Percentiles rank a stretch among this genome's conserved stretches.
Evolutionary conservation across 2,329 filamentous ascomycete genomes (phyloP).

Genomic region (Pseudogymnoascus sp.): DNA sequence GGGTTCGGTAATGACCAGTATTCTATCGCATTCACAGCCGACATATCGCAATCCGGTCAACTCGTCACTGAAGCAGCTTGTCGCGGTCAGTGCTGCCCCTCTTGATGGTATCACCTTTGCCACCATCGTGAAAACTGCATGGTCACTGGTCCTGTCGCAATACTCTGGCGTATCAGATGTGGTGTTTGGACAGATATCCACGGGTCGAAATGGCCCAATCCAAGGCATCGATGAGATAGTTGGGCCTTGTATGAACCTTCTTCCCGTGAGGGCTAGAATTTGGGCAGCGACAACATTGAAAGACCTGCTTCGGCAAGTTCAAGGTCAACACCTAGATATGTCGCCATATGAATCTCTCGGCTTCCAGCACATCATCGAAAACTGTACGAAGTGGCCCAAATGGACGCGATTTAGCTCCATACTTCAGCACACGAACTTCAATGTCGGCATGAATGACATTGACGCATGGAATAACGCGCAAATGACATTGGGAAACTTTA

Average conservation of each 20-base stretch:
- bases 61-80: neutral
- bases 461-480: neutral
- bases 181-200: conserved; percentile 35
- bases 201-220: conserved; percentile 33
- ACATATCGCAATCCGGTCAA: neutral
- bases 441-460: neutral
- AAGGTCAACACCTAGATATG: conserved; percentile 38
- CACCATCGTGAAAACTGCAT: conserved; percentile 24
- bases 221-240: conserved; percentile 34
- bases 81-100: neutral
- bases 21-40: neutral
- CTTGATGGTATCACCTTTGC: conserved; percentile 12
- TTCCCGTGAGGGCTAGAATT: conserved; percentile 32
- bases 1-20: neutral
- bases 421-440: conserved; percentile 41
- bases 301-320: conserved; percentile 38
- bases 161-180: conserved; percentile 33
- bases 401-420: conserved; percentile 48
- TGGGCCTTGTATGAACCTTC: conserved; percentile 36
- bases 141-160: conserved; percentile 32
- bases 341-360: conserved; percentile 37
- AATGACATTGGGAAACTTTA: neutral
- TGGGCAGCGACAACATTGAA: conserved; percentile 20
- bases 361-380: conserved; percentile 33
- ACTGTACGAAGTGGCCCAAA: conserved; percentile 19